These are phyloP conservation scores for Rhizoctonia solani DNA, from an alignment of 1,284 basidiomycete genomes.

Conservation along the genomic window DNA sequence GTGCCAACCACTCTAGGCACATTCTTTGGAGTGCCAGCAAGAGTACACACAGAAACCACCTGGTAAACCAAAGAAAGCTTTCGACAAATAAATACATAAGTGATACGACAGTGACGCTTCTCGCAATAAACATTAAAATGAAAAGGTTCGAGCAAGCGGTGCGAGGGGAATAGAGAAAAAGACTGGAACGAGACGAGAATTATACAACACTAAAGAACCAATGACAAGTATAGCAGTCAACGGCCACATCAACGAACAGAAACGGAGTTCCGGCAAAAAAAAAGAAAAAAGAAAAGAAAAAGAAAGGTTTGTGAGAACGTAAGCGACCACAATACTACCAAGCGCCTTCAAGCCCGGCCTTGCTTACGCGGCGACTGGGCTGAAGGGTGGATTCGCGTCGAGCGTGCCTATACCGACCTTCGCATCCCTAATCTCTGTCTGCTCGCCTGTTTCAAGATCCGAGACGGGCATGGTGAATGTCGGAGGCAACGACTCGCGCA, in stretches of 20 bases:
- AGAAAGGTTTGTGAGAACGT: neutral
- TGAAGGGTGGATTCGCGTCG: conserved; percentile 80
- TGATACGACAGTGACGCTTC: neutral
- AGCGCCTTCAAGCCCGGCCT: conserved; percentile 79
- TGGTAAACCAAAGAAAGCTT: neutral
- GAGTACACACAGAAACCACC: neutral
- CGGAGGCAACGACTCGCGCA: conserved; percentile 37
- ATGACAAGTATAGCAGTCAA: no score
- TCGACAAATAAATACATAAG: conserved; percentile 25
- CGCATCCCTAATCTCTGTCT: conserved; percentile 83
- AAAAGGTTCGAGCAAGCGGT: no score
- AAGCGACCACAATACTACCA: conserved; percentile 23
- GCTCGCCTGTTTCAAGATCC: conserved; percentile 57
- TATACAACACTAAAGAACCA: no score
- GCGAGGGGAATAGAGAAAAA: no score
- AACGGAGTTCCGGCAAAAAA: no score
- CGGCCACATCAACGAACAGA: no score
- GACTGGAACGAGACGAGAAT: no score
- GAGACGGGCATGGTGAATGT: conserved; percentile 29
- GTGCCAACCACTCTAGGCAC: no score
- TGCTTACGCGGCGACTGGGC: conserved; percentile 82
- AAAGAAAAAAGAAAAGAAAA: no score
- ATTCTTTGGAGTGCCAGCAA: no score
- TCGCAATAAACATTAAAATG: no score
- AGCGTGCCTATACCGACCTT: conserved; percentile 82